A percentile compares a stretch with the other conserved stretches of the same genome.
Evolutionary conservation across 2,329 filamentous ascomycete species (phyloP).

Genomic region (Helotiales sp.): DNA sequence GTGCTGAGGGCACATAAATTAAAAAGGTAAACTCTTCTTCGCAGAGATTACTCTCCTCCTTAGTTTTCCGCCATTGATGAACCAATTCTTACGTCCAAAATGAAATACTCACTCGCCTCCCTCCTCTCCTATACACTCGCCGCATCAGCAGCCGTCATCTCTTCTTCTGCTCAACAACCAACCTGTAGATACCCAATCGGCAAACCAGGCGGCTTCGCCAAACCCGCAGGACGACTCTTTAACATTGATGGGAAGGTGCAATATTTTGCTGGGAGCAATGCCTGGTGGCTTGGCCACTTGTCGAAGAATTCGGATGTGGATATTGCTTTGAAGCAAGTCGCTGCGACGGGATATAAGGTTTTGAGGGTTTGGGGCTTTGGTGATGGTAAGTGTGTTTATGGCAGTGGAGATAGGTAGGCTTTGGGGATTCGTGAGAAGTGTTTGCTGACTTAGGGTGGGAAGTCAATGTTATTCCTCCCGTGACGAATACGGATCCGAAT

Average conservation of each 20-base stretch:
- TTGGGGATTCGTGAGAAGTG: not conserved
- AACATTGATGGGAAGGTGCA: conserved; percentile 50
- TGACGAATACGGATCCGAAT: conserved; percentile 46
- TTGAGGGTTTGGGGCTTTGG: conserved; percentile 68
- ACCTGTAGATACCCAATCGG: conserved; percentile 27
- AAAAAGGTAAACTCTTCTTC: not conserved
- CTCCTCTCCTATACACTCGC: not conserved
- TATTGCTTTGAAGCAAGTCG: conserved; percentile 53
- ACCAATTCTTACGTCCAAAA: not conserved
- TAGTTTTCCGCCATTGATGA: not conserved
- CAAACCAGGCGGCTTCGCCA: conserved; percentile 25
- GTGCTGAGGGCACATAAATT: not conserved
- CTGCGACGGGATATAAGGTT: conserved; percentile 56
- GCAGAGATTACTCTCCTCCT: not conserved
- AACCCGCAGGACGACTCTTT: conserved; percentile 44
- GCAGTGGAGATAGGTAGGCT: not conserved
- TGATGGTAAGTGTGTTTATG: conserved; percentile 46
- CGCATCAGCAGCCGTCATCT: conserved; percentile 6
- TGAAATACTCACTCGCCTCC: conserved; percentile 10
- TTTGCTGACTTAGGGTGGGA: not conserved
- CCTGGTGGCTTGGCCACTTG: conserved; percentile 60
- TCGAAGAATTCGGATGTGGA: conserved; percentile 61
- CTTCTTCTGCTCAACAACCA: conserved; percentile 18
- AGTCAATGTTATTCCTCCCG: conserved; percentile 44
- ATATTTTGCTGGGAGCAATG: conserved; percentile 59